Evolutionary conservation across 2,329 filamentous ascomycete genomes (phyloP).

Genomic region (Ilyonectria sp.): DNA sequence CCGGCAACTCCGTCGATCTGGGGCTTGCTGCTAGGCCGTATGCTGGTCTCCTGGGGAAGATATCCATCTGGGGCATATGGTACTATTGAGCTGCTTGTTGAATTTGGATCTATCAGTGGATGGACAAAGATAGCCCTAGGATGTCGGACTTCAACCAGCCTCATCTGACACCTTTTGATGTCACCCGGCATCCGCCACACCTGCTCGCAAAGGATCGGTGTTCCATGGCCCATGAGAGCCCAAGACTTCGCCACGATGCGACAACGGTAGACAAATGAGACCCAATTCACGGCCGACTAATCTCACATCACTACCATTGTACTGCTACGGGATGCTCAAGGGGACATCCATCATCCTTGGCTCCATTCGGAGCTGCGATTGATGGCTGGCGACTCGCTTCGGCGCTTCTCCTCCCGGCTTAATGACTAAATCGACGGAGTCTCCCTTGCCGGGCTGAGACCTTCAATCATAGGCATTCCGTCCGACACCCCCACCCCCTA

Average conservation of each 20-base stretch:
- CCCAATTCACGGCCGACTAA: background rate
- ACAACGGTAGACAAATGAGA: background rate
- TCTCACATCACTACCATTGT: constrained; percentile 2
- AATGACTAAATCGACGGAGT: constrained; percentile 24
- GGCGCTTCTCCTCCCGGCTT: constrained; percentile 13
- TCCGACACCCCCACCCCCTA: constrained; percentile 1
- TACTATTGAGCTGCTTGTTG: background rate
- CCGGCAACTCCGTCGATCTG: background rate
- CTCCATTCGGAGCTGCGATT: background rate
- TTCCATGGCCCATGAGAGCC: background rate
- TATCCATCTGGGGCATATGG: background rate
- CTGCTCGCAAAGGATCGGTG: no score
- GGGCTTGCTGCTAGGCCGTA: background rate
- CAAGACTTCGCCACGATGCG: background rate
- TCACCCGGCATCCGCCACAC: background rate
- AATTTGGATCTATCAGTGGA: background rate
- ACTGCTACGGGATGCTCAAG: constrained; percentile 2
- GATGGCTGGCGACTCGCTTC: constrained; percentile 5
- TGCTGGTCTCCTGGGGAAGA: constrained; percentile 2
- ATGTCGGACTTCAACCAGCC: background rate
- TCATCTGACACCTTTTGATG: background rate
- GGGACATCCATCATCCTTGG: constrained; percentile 4
- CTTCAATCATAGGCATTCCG: constrained; percentile 18
- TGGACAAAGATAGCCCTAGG: background rate
- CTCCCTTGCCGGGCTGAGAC: constrained; percentile 28